Percentiles rank a stretch among this genome's conserved stretches.
Evolutionary conservation across 371 early-diverging fungal species (phyloP).

Genomic region (Apophysomyces trapeziformis): DNA sequence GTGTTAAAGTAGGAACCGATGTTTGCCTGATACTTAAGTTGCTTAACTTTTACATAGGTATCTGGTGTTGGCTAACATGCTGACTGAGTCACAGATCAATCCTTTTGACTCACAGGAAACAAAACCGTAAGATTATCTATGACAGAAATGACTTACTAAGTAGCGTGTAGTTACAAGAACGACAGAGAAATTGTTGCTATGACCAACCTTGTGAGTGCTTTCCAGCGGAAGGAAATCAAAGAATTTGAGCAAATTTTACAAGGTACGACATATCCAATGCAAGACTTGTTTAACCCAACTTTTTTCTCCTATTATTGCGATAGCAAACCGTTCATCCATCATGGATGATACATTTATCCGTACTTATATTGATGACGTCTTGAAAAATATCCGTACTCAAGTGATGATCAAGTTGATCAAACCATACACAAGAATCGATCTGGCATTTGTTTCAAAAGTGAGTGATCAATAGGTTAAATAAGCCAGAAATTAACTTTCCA

Average conservation of each 20-base stretch:
- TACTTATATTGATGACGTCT: slow-evolving; percentile 87
- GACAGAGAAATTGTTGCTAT: slow-evolving; percentile 91
- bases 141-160: background rate
- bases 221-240: slow-evolving; percentile 84
- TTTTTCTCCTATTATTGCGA: slow-evolving; percentile 18
- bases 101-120: slow-evolving; percentile 97
- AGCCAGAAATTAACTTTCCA: background rate
- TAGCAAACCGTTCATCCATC: slow-evolving; percentile 71
- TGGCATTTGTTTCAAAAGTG: slow-evolving; percentile 80
- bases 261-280: slow-evolving; percentile 32
- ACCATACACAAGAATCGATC: slow-evolving; percentile 91
- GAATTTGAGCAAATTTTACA: slow-evolving; percentile 85
- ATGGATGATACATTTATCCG: slow-evolving; percentile 92
- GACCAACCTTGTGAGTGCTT: slow-evolving; percentile 90
- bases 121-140: slow-evolving; percentile 68
- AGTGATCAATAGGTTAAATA: background rate
- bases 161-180: slow-evolving; percentile 74
- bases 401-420: slow-evolving; percentile 82
- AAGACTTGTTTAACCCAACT: background rate
- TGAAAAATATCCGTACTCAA: slow-evolving; percentile 89
- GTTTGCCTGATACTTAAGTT: background rate
- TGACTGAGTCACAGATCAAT: slow-evolving; percentile 92
- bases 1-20: slow-evolving; percentile 76
- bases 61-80: slow-evolving; percentile 92
- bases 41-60: slow-evolving; percentile 51